These are phyloP conservation scores for Zea luxurians DNA, from an alignment of 176 grass and related monocot genomes.

Conservation along the genomic window DNA sequence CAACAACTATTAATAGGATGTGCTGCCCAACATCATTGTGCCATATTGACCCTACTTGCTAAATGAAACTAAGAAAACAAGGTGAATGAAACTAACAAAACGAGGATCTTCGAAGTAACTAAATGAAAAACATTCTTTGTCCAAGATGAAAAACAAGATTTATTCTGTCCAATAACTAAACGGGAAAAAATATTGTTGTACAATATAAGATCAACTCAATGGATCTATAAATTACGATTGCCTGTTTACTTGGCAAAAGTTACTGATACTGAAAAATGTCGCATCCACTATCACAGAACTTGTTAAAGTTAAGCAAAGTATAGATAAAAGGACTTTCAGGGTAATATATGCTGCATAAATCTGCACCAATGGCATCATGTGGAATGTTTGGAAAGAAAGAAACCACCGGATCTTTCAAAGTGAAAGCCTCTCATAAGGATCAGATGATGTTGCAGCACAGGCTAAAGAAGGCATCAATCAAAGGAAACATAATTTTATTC, in stretches of 20 bases:
- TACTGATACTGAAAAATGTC: neutral
- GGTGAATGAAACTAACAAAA: constrained; percentile 9
- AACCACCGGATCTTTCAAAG: neutral
- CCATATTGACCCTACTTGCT: constrained; percentile 18
- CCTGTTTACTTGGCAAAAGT: neutral
- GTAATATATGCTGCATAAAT: constrained; percentile 24
- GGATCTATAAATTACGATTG: constrained; percentile 10
- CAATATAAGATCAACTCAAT: constrained; percentile 18
- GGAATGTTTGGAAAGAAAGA: neutral
- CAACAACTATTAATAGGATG: neutral
- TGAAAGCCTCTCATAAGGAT: neutral
- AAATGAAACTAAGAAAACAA: no score
- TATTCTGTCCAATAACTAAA: neutral
- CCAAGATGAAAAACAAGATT: neutral
- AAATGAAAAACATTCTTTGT: neutral
- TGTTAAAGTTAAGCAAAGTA: neutral
- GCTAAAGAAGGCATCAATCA: neutral
- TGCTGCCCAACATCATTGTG: neutral
- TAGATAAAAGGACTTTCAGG: neutral
- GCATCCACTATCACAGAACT: constrained; percentile 5
- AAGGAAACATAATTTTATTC: neutral
- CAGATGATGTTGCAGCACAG: neutral
- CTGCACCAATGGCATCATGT: neutral
- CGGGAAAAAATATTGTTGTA: neutral
- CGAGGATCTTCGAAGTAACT: neutral